phyloP scores from a whole-genome alignment of 2,329 filamentous ascomycete genomes.

The Neofusicoccum parvum region DNA sequence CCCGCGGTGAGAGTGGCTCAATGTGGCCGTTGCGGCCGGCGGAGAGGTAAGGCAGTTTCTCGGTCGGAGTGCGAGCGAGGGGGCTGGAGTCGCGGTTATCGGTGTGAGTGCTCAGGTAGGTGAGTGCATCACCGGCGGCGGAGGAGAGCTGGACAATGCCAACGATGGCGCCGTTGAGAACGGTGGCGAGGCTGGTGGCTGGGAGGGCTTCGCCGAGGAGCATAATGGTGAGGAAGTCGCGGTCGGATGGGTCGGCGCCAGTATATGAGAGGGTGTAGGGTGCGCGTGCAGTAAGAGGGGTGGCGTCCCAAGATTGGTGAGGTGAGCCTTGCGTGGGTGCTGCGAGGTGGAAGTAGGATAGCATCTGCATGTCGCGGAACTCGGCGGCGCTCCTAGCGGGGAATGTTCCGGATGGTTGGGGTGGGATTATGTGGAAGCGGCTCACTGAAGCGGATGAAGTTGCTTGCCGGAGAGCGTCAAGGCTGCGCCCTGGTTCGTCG shows the following conservation, averaged over 20 bases:
- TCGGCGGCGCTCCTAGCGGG: slow-evolving; percentile 64
- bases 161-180: slow-evolving; percentile 71
- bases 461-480: slow-evolving; percentile 53
- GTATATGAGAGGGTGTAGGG: slow-evolving; percentile 67
- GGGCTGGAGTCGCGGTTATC: slow-evolving; percentile 28
- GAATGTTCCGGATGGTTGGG: slow-evolving; percentile 44
- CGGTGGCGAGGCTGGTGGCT: slow-evolving; percentile 60
- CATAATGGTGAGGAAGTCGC: slow-evolving; percentile 62
- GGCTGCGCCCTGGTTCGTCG: slow-evolving; percentile 60
- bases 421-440: slow-evolving; percentile 58
- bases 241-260: slow-evolving; percentile 49
- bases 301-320: slow-evolving; percentile 51
- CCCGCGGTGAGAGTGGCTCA: slow-evolving; percentile 57
- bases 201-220: slow-evolving; percentile 68
- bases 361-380: slow-evolving; percentile 72
- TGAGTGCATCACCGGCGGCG: slow-evolving; percentile 52
- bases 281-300: slow-evolving; percentile 57
- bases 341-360: slow-evolving; percentile 73
- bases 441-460: slow-evolving; percentile 28
- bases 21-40: slow-evolving; percentile 48
- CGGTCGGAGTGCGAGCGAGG: slow-evolving; percentile 43
- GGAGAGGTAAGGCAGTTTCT: slow-evolving; percentile 64
- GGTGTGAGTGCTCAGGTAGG: slow-evolving; percentile 26
- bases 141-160: slow-evolving; percentile 54
- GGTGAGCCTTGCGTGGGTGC: slow-evolving; percentile 25